phyloP scores from a whole-genome alignment of 108 stramenopile genomes.

The Phaeodactylum tricornutum region DNA sequence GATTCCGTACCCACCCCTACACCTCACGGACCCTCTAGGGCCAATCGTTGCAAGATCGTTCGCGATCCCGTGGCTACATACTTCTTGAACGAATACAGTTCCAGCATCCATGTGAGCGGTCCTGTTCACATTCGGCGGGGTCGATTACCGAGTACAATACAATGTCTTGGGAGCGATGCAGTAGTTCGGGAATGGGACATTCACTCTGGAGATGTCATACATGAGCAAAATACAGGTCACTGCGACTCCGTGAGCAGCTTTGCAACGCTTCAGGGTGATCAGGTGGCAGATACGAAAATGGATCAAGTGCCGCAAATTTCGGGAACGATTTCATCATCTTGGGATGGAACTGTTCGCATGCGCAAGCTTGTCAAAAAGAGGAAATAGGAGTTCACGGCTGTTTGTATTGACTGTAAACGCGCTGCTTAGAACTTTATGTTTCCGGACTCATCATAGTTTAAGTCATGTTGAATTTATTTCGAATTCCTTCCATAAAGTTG shows the following conservation, averaged over 20 bases:
- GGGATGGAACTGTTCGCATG: conserved; percentile 79
- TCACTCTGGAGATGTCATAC: conserved; percentile 33
- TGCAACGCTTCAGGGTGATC: conserved; percentile 13
- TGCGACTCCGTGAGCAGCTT: conserved; percentile 56
- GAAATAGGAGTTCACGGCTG: too few relatives aligned
- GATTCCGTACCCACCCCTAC: neutral
- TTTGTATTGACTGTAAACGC: too few relatives aligned
- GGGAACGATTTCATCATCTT: conserved; percentile 59
- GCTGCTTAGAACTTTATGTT: too few relatives aligned
- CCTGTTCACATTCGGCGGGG: conserved; percentile 14
- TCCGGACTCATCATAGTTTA: too few relatives aligned
- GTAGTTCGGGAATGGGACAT: conserved; percentile 76
- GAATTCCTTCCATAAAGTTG: too few relatives aligned
- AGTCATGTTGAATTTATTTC: too few relatives aligned
- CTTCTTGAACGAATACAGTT: conserved; percentile 23
- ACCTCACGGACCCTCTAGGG: conserved; percentile 5
- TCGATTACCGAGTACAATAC: conserved; percentile 23
- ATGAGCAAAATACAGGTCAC: conserved; percentile 40
- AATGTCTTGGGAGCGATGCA: conserved; percentile 58
- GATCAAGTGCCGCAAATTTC: conserved; percentile 11
- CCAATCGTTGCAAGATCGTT: conserved; percentile 24
- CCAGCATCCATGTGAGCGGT: conserved; percentile 17
- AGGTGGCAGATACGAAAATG: conserved; percentile 9
- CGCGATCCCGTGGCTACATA: conserved; percentile 41
- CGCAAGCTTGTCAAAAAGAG: conserved; percentile 41